Evolutionary conservation across 2,329 filamentous ascomycete genomes (phyloP), one percentile per base, ranked within the genome.

Genomic region (Alternaria sp.): DNA sequence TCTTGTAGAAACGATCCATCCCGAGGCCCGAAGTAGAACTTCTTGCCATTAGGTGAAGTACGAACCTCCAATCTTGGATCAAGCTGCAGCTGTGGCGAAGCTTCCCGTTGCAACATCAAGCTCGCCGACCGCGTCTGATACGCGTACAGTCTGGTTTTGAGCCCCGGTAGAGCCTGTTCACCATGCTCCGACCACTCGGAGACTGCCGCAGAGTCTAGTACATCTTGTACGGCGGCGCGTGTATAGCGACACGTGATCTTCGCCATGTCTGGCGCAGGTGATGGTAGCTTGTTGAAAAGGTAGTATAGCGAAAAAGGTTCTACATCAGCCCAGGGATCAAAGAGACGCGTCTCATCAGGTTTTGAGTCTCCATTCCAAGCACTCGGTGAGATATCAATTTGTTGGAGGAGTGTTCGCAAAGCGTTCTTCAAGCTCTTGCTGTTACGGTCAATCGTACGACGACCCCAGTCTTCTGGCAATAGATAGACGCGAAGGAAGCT

Each of bases 91-190:
- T 85, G 84, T 0, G 91, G 88, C 21, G 89, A 85, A 6, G 85
- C 80, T 79, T 98, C 95, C 57, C 90, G 89, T 75, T 96, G 90
- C 17, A 97, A 81, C 93, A 98, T 97, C 26, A 90, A 77, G 5
- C 92, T 92, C 1, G 91, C 90, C 1, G 93, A 95, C 47, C 90
- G 87, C 54, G 90, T 86, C 77, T 98, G 95, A 71, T 97, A 96
- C 0, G 87, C 85, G 74, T 96, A 92, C 0, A 97, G 82, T 0
- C 81, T 81, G 0, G 92, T 92, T 13, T 78, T 85, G 6, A 94
- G 77, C 0, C 90, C 91, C 1, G 80, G 73, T 1, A 91, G 32
- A 7, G 73, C 65, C 50, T 73, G 68, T 36, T 74, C 65, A 12
- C 74, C 72, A 43, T 62, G 51, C 5, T 73, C 67, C 32, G 74